phyloP scores from a whole-genome alignment of 202 grass and related monocot genomes.

The Panicum hallii region DNA sequence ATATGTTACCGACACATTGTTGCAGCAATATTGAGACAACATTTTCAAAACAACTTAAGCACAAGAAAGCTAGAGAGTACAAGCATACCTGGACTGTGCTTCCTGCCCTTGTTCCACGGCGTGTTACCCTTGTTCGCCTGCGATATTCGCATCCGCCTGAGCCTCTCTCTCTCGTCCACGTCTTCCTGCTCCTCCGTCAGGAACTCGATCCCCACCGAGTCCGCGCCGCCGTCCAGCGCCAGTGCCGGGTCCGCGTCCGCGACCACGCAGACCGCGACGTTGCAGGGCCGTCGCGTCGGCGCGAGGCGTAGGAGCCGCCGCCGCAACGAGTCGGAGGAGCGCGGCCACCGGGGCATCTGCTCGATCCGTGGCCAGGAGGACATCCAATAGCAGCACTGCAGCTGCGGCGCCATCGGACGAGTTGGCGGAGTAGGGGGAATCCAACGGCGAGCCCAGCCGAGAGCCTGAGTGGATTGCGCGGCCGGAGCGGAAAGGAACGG shows the following conservation, averaged over 20 bases:
- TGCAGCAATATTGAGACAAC: neutral
- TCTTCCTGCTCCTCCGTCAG: conserved; percentile 32
- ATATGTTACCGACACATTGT: neutral
- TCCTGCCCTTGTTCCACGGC: conserved; percentile 97
- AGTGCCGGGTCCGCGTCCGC: conserved; percentile 4
- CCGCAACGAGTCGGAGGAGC: conserved; percentile 8
- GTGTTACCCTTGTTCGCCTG: conserved; percentile 91
- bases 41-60: neutral
- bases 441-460: neutral
- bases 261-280: conserved; percentile 23
- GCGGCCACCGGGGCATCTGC: conserved; percentile 32
- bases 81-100: conserved; percentile 79
- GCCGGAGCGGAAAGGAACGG: neutral
- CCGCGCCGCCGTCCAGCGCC: neutral
- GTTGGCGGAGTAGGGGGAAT: neutral
- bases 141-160: conserved; percentile 82
- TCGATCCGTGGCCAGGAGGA: conserved; percentile 44
- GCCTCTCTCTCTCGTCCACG: conserved; percentile 67
- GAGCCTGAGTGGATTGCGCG: neutral
- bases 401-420: conserved; percentile 47
- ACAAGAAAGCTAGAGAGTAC: conserved; percentile 23
- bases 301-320: conserved; percentile 21
- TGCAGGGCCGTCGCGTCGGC: conserved; percentile 12
- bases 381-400: conserved; percentile 48
- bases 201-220: conserved; percentile 8